phyloP scores from a whole-genome alignment of 495 filamentous ascomycete genomes.

The Lophiotrema nucula region DNA sequence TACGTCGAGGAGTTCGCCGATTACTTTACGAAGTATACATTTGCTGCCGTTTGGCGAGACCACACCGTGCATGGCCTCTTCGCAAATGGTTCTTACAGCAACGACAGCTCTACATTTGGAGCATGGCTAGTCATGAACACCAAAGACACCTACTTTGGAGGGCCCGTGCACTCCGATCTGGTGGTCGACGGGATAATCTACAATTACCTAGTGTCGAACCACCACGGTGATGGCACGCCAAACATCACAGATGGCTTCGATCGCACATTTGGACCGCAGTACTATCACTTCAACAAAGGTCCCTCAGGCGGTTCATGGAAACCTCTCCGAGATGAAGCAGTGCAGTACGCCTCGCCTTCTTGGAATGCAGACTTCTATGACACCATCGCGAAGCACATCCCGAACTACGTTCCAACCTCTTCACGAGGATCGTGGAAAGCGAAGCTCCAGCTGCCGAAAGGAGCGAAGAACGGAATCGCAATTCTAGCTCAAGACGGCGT shows the following conservation, averaged over 20 bases:
- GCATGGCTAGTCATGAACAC: slow-evolving; percentile 61
- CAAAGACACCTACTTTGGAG: slow-evolving; percentile 59
- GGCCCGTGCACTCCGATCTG: slow-evolving; percentile 56
- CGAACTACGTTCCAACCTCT: slow-evolving; percentile 51
- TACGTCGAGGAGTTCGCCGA: slow-evolving; percentile 54
- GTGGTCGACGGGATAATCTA: slow-evolving; percentile 59
- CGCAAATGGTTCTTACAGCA: slow-evolving; percentile 51
- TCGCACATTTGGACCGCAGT: slow-evolving; percentile 54
- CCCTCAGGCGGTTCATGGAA: slow-evolving; percentile 43
- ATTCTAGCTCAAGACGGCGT: slow-evolving; percentile 52
- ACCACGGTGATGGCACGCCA: slow-evolving; percentile 56
- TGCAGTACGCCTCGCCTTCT: slow-evolving; percentile 45
- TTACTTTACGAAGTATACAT: slow-evolving; percentile 62
- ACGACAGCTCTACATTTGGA: slow-evolving; percentile 51
- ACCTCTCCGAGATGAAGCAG: slow-evolving; percentile 50
- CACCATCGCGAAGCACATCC: slow-evolving; percentile 54
- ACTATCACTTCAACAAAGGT: slow-evolving; percentile 58
- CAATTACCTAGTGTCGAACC: slow-evolving; percentile 54
- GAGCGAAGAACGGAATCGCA: slow-evolving; percentile 49
- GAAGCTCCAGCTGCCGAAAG: slow-evolving; percentile 48
- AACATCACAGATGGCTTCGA: slow-evolving; percentile 61
- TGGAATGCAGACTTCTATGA: slow-evolving; percentile 59
- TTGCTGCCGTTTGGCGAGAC: slow-evolving; percentile 52
- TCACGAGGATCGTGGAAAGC: slow-evolving; percentile 47
- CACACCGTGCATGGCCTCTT: slow-evolving; percentile 56